Base-by-base conservation (phyloP, 1,284 basidiomycete species). In the Tetrapyrgos nigripes region DNA sequence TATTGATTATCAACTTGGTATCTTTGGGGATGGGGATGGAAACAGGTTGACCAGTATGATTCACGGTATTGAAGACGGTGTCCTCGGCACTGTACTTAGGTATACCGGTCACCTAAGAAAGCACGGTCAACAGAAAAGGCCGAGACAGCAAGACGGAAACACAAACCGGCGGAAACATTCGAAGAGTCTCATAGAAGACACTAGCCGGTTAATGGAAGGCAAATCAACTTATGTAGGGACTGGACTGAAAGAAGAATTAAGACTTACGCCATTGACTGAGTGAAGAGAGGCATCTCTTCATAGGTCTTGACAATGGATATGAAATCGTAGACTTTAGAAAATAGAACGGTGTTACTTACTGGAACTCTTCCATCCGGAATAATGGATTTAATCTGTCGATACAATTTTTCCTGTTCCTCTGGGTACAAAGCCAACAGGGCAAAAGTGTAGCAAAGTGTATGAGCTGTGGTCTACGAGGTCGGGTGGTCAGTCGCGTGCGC, bases 91-190 rank as follows among this genome's bases (percentile, higher is more conserved):
- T 76, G 5, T 67, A 48, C 68, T 88, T 88, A 11, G 85, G 84
- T 31, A 88, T 74, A 3, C 49, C 63, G 2, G 69, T 63, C 1
- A 77, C 79, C 82, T 84, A 44, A 3, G 13, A 55, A 21, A 31
- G 2, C 47, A 50, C 24, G 5, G n/a, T 40, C 23, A 26, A 24
- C 23, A 43, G 13, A 57, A 17, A 24, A 29, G 33, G 14, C 33
- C 29, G 9, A 37, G 23, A 56, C 17, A 9, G 9, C 43, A 49
- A 62, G 53, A 50, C 27, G 21, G n/a, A 29, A 29, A 43, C 23
- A 73, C 80, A 65, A 50, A 86, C 86, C 9, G 84, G 78, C 46
- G 87, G 83, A 66, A 83, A 87, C 63, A 88, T 70, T 19, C 87
- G 78, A 10, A 89, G 72, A 0, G 85, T 82, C 70, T 90, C 87